Conservation (phyloP, 352 stramenopile genomes). For the Phytophthora europaea region DNA sequence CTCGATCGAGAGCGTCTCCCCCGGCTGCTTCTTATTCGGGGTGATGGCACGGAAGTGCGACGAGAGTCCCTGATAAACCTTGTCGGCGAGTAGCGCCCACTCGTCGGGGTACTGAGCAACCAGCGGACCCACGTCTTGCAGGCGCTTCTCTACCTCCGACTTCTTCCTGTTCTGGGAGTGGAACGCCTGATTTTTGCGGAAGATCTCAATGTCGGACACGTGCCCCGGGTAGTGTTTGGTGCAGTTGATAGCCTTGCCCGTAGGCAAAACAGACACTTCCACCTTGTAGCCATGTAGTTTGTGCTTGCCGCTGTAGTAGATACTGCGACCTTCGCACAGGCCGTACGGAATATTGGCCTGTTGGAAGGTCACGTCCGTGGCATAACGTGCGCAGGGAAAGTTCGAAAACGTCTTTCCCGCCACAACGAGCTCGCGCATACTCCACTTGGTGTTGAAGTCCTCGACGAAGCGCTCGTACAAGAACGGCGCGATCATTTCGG, state of each 20-base stretch:
- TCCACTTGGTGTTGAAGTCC: not conserved
- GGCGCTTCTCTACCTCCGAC: no score
- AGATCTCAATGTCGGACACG: not conserved
- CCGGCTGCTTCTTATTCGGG: not conserved
- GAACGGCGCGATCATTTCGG: not conserved
- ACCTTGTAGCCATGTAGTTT: not conserved
- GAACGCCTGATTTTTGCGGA: not conserved
- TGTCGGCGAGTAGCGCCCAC: not conserved
- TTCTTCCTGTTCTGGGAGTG: not conserved
- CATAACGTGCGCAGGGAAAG: not conserved
- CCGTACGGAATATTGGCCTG: not conserved
- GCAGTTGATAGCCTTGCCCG: not conserved
- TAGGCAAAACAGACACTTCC: not conserved
- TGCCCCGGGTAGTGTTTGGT: not conserved
- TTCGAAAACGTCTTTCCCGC: not conserved
- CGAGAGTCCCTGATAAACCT: not conserved
- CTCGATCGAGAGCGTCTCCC: not conserved
- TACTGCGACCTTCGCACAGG: not conserved
- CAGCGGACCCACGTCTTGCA: no score
- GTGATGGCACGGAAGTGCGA: not conserved
- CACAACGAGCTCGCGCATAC: not conserved
- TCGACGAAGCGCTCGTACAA: not conserved
- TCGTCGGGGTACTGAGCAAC: no score
- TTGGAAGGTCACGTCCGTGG: not conserved
- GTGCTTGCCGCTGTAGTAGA: constrained; percentile 1